Conservation (phyloP, 352 stramenopile genomes). For the Sclerospora graminicola region DNA sequence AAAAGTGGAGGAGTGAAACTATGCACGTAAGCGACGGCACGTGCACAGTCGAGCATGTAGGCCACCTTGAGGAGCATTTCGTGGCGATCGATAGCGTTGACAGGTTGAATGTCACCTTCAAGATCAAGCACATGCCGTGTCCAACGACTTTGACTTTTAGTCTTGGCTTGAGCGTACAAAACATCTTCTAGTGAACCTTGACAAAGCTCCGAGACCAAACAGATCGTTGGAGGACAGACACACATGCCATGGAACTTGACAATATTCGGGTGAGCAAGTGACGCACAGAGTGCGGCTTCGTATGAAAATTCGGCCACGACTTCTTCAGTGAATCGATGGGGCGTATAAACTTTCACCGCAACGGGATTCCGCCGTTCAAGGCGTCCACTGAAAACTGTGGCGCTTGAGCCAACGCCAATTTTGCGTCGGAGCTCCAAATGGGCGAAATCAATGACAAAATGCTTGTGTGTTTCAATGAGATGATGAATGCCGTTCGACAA, state of each 20-base stretch:
- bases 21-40: constrained; percentile 52
- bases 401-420: constrained; percentile 38
- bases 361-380: constrained; percentile 24
- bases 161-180: constrained; percentile 11
- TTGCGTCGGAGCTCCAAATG: constrained; percentile 35
- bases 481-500: constrained; percentile 39
- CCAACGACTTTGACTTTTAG: background rate
- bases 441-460: constrained; percentile 62
- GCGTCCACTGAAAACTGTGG: constrained; percentile 38
- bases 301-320: constrained; percentile 47
- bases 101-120: constrained; percentile 1
- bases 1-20: constrained; percentile 51
- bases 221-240: constrained; percentile 53
- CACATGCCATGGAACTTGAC: constrained; percentile 56
- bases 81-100: constrained; percentile 13
- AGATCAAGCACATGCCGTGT: constrained; percentile 7
- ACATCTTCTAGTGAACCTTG: constrained; percentile 39
- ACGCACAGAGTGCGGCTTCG: constrained; percentile 41
- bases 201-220: constrained; percentile 50
- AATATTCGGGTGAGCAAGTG: constrained; percentile 48
- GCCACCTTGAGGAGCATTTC: constrained; percentile 36
- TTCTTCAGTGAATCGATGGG: constrained; percentile 35
- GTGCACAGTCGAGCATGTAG: constrained; percentile 56
- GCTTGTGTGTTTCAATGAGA: constrained; percentile 58
- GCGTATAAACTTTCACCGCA: constrained; percentile 60